These are phyloP conservation scores for Adiantum capillusveneris DNA, from an alignment of 75 land plant genomes.

Conservation along the genomic window DNA sequence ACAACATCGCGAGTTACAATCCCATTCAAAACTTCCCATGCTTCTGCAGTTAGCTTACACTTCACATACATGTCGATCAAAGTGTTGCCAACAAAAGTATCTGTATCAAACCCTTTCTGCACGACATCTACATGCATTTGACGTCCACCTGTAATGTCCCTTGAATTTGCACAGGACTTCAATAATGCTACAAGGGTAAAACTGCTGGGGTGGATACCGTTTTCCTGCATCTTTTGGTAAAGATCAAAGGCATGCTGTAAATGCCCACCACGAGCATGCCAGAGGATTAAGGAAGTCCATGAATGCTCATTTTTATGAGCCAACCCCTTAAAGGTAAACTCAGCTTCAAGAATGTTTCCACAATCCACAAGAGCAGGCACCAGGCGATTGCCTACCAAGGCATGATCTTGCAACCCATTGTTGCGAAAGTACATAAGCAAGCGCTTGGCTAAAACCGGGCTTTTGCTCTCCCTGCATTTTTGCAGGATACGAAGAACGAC, in stretches of 20 bases:
- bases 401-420: conserved; percentile 4
- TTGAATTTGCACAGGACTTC: conserved; percentile 45
- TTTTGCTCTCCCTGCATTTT: background rate
- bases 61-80: conserved; percentile 9
- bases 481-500: background rate
- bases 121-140: conserved; percentile 32
- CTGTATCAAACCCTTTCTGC: conserved; percentile 28
- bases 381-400: background rate
- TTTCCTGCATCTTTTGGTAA: conserved; percentile 6
- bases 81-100: conserved; percentile 15
- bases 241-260: conserved; percentile 9
- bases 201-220: conserved; percentile 1
- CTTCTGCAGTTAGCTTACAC: background rate
- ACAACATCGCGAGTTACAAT: conserved; percentile 8
- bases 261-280: conserved; percentile 3
- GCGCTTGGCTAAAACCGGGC: background rate
- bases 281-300: conserved; percentile 15
- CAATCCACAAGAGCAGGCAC: conserved; percentile 6
- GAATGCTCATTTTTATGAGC: background rate
- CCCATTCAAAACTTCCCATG: conserved; percentile 7
- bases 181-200: conserved; percentile 31
- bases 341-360: background rate
- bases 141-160: conserved; percentile 20
- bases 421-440: background rate
- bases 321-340: background rate